Conservation (phyloP, 441 rosid genomes). For the Lepidium campestre region DNA sequence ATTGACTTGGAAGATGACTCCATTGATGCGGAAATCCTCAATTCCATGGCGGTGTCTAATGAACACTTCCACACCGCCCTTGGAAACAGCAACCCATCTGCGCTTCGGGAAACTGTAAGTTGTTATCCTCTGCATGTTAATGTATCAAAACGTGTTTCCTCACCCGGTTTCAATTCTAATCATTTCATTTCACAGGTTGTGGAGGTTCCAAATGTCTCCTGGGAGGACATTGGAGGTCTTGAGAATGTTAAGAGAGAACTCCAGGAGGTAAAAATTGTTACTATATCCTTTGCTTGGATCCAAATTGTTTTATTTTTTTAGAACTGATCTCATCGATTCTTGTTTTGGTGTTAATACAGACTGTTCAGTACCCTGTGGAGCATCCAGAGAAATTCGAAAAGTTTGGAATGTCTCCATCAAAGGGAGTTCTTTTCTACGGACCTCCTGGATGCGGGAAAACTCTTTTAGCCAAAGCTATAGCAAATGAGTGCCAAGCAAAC, state of each 20-base stretch:
- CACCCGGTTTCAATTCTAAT: not conserved
- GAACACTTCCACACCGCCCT: constrained; percentile 59
- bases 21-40: constrained; percentile 52
- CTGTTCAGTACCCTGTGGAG: constrained; percentile 64
- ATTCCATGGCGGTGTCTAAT: constrained; percentile 51
- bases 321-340: not conserved
- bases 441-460: constrained; percentile 63
- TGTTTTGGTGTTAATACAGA: constrained; percentile 22
- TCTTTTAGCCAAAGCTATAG: constrained; percentile 55
- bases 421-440: constrained; percentile 54
- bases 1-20: constrained; percentile 51
- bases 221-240: constrained; percentile 57
- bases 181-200: constrained; percentile 37
- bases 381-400: constrained; percentile 62
- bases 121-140: not conserved
- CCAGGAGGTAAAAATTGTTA: constrained; percentile 38
- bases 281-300: not conserved
- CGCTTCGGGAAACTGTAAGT: constrained; percentile 51
- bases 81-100: constrained; percentile 52
- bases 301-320: not conserved
- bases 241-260: constrained; percentile 59
- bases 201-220: constrained; percentile 55
- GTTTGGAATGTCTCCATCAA: constrained; percentile 60
- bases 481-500: constrained; percentile 55
- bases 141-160: not conserved